Evolutionary conservation across 2,329 filamentous ascomycete genomes (phyloP).

Genomic region (Pseudogymnoascus sp.): DNA sequence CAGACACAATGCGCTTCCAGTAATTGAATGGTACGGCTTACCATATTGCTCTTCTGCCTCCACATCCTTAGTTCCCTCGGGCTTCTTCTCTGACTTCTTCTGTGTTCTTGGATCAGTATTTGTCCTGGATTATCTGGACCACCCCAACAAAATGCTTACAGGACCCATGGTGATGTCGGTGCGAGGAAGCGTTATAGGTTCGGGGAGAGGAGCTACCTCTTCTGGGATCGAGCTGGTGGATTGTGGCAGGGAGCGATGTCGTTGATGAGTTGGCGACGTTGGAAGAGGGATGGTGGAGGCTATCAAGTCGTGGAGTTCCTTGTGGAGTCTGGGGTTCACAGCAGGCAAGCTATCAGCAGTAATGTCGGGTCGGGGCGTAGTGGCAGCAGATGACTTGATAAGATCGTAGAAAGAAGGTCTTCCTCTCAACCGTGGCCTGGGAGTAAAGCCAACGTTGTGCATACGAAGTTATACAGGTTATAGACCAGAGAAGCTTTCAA

Average conservation of each 20-base stretch:
- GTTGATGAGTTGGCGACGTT: constrained; percentile 22
- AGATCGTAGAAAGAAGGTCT: constrained; percentile 56
- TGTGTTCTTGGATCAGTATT: background rate
- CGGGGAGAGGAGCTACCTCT: constrained; percentile 1
- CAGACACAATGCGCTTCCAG: constrained; percentile 8
- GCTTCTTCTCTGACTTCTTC: constrained; percentile 24
- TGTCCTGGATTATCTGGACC: background rate
- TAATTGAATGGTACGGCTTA: constrained; percentile 24
- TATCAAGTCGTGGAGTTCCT: constrained; percentile 18
- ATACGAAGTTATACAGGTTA: constrained; percentile 1
- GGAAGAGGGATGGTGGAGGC: constrained; percentile 25
- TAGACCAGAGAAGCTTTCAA: background rate
- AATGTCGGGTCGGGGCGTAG: constrained; percentile 32
- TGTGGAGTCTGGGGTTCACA: constrained; percentile 17
- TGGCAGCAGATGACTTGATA: constrained; percentile 31
- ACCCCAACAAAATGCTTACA: constrained; percentile 16
- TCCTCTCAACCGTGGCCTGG: constrained; percentile 46
- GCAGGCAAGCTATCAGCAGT: constrained; percentile 30
- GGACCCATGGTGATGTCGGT: constrained; percentile 29
- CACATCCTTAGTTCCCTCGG: constrained; percentile 33
- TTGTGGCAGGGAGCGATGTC: constrained; percentile 19
- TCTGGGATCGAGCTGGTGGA: constrained; percentile 23
- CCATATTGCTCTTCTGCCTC: constrained; percentile 48
- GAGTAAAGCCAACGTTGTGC: constrained; percentile 9
- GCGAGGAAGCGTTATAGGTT: constrained; percentile 14